These are phyloP conservation scores for Xanthoparmelia taractica DNA, from an alignment of 495 filamentous ascomycete genomes.

Conservation along the genomic window DNA sequence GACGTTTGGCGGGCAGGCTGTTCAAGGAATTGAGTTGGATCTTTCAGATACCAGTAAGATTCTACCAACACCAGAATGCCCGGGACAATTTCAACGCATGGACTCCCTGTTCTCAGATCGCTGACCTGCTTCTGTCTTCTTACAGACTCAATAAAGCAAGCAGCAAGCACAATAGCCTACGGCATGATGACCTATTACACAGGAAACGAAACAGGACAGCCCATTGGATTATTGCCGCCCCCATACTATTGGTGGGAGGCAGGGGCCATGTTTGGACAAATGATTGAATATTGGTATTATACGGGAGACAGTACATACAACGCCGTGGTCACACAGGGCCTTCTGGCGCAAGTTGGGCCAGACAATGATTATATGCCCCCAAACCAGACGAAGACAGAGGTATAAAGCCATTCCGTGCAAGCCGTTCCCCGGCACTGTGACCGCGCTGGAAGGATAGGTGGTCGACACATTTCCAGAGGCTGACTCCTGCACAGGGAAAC, in stretches of 20 bases:
- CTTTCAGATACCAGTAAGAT: constrained; percentile 21
- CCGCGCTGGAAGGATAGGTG: neutral
- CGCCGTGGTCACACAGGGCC: constrained; percentile 41
- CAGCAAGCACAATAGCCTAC: constrained; percentile 49
- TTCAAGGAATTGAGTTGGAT: constrained; percentile 21
- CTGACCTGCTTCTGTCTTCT: constrained; percentile 1
- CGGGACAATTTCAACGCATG: neutral
- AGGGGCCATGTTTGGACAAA: constrained; percentile 61
- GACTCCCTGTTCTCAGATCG: neutral
- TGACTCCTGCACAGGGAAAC: constrained; percentile 41
- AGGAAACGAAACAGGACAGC: constrained; percentile 55
- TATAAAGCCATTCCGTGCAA: constrained; percentile 8
- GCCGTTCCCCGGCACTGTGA: neutral
- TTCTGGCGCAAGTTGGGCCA: constrained; percentile 53
- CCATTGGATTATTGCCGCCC: constrained; percentile 48
- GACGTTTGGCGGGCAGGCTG: constrained; percentile 15
- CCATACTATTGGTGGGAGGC: constrained; percentile 71
- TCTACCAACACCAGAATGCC: neutral
- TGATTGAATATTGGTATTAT: constrained; percentile 62
- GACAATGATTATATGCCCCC: constrained; percentile 52
- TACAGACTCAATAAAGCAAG: constrained; percentile 57
- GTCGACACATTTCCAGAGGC: neutral
- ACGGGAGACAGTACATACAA: constrained; percentile 59
- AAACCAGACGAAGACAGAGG: constrained; percentile 52
- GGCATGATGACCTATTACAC: constrained; percentile 66